These are phyloP conservation scores for Chimonanthus praecox DNA, from an alignment of 164 flowering plant species.

Conservation along the genomic window DNA sequence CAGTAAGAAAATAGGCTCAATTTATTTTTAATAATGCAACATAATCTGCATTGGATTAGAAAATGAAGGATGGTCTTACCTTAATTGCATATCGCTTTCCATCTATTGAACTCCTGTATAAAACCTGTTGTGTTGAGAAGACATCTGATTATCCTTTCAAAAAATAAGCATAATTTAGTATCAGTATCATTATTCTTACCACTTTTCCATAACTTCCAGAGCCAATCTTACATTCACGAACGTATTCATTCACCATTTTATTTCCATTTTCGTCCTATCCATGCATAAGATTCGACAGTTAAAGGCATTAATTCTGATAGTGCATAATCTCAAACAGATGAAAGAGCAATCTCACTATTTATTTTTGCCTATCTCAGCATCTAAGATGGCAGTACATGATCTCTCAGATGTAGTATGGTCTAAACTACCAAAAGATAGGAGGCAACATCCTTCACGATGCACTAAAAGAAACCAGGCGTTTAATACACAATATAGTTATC, in stretches of 20 bases:
- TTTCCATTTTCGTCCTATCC: slow-evolving; percentile 84
- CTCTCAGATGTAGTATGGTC: too few relatives aligned
- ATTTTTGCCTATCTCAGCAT: too few relatives aligned
- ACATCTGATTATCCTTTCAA: neutral
- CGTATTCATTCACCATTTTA: slow-evolving; percentile 87
- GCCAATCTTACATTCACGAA: slow-evolving; percentile 74
- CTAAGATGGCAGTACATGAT: too few relatives aligned
- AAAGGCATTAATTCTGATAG: neutral
- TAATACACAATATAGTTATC: too few relatives aligned
- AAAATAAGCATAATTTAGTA: neutral
- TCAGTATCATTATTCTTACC: slow-evolving; percentile 32
- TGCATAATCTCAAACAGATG: too few relatives aligned
- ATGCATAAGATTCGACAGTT: slow-evolving; percentile 1
- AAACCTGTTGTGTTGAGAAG: slow-evolving; percentile 42
- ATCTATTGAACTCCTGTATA: slow-evolving; percentile 50
- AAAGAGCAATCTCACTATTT: too few relatives aligned
- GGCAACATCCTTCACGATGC: too few relatives aligned
- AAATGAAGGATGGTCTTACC: slow-evolving; percentile 29
- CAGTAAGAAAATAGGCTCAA: slow-evolving; percentile 3
- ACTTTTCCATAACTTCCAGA: slow-evolving; percentile 98
- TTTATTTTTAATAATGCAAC: neutral
- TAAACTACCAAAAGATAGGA: too few relatives aligned
- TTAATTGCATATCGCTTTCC: slow-evolving; percentile 84
- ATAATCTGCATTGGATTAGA: too few relatives aligned
- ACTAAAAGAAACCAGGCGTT: too few relatives aligned